Conservation (phyloP, 164 flowering plant species). For the Umbilicus rupestris region DNA sequence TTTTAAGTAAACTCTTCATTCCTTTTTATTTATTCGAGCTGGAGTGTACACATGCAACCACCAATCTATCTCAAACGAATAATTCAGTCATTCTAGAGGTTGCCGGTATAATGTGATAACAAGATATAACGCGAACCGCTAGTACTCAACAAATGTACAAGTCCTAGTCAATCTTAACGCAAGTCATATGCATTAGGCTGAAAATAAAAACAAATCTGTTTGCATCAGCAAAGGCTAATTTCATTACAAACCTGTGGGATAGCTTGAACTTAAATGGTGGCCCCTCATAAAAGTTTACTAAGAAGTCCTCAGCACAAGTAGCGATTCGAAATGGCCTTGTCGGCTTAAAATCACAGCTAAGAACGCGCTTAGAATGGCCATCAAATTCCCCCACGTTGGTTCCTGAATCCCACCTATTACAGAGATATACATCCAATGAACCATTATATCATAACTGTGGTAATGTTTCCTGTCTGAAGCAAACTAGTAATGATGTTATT, state of each 20-base stretch:
- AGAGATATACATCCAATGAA: conserved; percentile 10
- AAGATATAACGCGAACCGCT: neutral
- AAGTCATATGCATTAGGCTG: neutral
- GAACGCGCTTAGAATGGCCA: conserved; percentile 85
- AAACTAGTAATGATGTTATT: too few species aligned
- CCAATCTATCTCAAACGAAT: neutral
- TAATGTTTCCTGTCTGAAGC: too few species aligned
- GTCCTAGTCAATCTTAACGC: neutral
- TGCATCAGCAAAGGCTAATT: neutral
- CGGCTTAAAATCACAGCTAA: conserved; percentile 93
- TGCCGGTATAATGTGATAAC: neutral
- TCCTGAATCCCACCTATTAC: conserved; percentile 96
- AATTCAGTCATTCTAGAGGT: neutral
- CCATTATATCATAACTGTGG: too few species aligned
- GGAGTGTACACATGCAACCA: neutral
- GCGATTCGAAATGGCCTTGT: conserved; percentile 93
- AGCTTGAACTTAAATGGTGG: conserved; percentile 97
- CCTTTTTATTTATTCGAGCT: neutral
- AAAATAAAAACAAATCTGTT: neutral
- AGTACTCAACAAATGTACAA: neutral
- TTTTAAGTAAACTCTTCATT: neutral
- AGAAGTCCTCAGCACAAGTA: conserved; percentile 93
- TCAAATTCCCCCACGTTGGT: conserved; percentile 92
- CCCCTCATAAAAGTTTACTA: conserved; percentile 95
- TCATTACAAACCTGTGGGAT: conserved; percentile 58